Base-by-base conservation (phyloP, 2,329 filamentous ascomycete species). In the Pseudogymnoascus destructans region DNA sequence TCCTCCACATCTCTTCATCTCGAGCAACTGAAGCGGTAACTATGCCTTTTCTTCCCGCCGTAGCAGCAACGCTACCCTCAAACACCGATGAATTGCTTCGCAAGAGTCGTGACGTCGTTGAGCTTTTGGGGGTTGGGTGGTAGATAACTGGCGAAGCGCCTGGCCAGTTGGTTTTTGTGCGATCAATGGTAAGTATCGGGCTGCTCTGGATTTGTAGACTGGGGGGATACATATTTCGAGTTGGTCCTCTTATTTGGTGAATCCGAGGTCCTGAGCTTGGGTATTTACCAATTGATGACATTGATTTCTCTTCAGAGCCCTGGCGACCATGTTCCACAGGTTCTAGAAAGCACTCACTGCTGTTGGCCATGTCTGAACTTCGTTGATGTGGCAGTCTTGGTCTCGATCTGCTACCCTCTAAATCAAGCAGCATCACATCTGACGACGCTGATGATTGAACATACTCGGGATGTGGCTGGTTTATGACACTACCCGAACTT, bases 351-450 rank as follows among this genome's bases (percentile, higher is more conserved):
- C 7, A 52, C 15, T 9, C 9, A 30, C 5, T 19, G n/a, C 15
- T 10, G 9, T 52, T 30, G 25, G 19, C 15, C 5, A 52, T 52
- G 25, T 52, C 25, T 52, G 46, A 30, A 19, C 9, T 52, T 30
- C 8, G 25, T 52, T 30, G 46, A 52, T 52, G 15, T 4, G 9
- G 46, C 25, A 8, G 46, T 30, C 46, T 52, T 52, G n/a, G 25
- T 52, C 25, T 52, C 15, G 46, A 52, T 32, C 46, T 25, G 5
- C n/a, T 15, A 1, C 25, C 5, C 46, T 52, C 46, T 32, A 30
- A 30, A 21, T 67, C 67, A 8, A 69, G 59, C 11, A 68, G 59
- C 66, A 68, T 67, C 4, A 67, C 54, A 58, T 69, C 66, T 10
- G 66, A 67, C n/a, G 63, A 64, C 19, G 55, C 19, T 2, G 56